Evolutionary conservation across 2,329 filamentous ascomycete genomes (phyloP).

Genomic region (Neonectria hederae): DNA sequence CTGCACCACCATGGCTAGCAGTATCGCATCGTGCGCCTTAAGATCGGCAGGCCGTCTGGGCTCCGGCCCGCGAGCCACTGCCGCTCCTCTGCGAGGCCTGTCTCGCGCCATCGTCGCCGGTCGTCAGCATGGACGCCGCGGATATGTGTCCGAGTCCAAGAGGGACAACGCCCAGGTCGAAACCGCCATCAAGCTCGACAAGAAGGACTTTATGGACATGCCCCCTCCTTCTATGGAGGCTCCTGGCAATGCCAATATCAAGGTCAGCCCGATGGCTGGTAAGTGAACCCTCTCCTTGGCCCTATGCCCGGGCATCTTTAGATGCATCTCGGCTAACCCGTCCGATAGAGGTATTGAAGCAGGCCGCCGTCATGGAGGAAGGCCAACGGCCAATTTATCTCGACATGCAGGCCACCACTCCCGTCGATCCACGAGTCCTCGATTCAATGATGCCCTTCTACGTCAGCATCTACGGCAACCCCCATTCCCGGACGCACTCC

Average conservation of each 20-base stretch:
- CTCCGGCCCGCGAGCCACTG: slow-evolving; percentile 52
- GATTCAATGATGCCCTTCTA: slow-evolving; percentile 97
- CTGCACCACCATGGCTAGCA: slow-evolving; percentile 65
- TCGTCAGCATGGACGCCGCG: slow-evolving; percentile 55
- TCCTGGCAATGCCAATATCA: slow-evolving; percentile 67
- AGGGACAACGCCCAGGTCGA: slow-evolving; percentile 85
- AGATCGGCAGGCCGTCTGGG: slow-evolving; percentile 76
- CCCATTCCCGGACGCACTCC: slow-evolving; percentile 95
- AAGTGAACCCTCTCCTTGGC: slow-evolving; percentile 24
- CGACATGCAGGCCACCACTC: slow-evolving; percentile 98
- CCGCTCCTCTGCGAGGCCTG: slow-evolving; percentile 44
- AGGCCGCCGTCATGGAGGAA: slow-evolving; percentile 92
- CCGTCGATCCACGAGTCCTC: slow-evolving; percentile 91
- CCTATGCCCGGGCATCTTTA: background rate
- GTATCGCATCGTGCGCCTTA: slow-evolving; percentile 72
- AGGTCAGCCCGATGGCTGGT: slow-evolving; percentile 81
- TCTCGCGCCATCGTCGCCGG: slow-evolving; percentile 44
- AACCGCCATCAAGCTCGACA: slow-evolving; percentile 85
- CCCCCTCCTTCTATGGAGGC: slow-evolving; percentile 45
- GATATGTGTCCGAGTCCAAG: slow-evolving; percentile 87
- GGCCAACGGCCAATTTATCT: slow-evolving; percentile 95
- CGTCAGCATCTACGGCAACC: slow-evolving; percentile 94
- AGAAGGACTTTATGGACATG: slow-evolving; percentile 78
- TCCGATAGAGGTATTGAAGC: slow-evolving; percentile 77
- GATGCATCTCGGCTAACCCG: slow-evolving; percentile 28